A percentile compares a stretch with the other conserved stretches of the same genome.
These are phyloP conservation scores for Stromatinia cepivora DNA, from an alignment of 2,329 filamentous ascomycete species.

Conservation along the genomic window DNA sequence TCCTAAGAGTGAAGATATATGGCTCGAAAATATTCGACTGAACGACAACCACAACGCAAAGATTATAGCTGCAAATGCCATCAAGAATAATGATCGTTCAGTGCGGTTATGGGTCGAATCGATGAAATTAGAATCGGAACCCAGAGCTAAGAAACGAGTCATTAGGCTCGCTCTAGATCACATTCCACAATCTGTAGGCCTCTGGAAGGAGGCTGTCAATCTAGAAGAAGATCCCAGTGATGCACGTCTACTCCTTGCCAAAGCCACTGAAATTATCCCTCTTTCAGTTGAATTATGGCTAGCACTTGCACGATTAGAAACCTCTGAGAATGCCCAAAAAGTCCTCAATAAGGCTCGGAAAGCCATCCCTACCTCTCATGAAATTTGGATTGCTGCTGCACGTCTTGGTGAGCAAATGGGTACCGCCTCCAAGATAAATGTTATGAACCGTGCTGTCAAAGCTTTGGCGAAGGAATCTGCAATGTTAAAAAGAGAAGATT, in stretches of 20 bases:
- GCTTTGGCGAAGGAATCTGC: constrained; percentile 86
- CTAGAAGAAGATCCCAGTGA: constrained; percentile 88
- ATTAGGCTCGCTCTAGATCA: constrained; percentile 88
- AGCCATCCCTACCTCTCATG: constrained; percentile 86
- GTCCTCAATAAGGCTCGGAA: constrained; percentile 95
- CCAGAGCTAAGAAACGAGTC: constrained; percentile 86
- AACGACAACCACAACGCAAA: constrained; percentile 94
- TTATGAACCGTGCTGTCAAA: constrained; percentile 93
- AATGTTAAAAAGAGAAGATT: constrained; percentile 96
- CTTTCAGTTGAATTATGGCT: constrained; percentile 94
- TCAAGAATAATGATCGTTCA: constrained; percentile 86
- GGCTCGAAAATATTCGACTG: constrained; percentile 92
- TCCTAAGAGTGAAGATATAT: constrained; percentile 90
- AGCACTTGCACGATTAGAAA: constrained; percentile 85
- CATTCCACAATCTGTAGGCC: constrained; percentile 86
- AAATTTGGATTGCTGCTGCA: constrained; percentile 95
- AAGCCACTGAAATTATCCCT: constrained; percentile 93
- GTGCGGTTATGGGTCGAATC: constrained; percentile 93
- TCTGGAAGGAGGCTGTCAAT: constrained; percentile 99
- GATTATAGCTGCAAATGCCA: constrained; percentile 89
- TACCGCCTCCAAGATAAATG: constrained; percentile 75
- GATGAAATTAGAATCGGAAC: constrained; percentile 84
- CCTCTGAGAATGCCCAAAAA: constrained; percentile 86
- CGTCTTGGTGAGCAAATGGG: constrained; percentile 86
- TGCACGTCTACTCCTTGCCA: constrained; percentile 84